Evolutionary conservation across 192 early-diverging fungal genomes (phyloP), one percentile per base, ranked within the genome.

Genomic region (Rhizoclosmatium globosum): DNA sequence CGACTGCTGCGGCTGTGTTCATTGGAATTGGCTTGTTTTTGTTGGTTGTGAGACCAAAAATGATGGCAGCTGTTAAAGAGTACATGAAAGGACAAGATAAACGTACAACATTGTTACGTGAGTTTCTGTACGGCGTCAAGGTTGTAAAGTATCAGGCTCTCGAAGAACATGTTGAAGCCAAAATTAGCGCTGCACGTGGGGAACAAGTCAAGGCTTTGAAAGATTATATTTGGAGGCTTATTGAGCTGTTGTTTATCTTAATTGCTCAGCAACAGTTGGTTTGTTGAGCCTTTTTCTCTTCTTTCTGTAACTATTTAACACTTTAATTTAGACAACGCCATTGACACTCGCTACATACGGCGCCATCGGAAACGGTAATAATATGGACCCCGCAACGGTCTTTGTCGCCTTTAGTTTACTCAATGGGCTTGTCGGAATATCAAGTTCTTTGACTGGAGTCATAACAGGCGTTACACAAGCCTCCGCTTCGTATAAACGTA

Each of bases 371-470:
- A 56, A 76, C 59, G 17, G 15, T n/a, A n/a, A n/a, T n/a, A 7
- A 39, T 9, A 73, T 83, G 47, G n/a, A 1, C 82, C 11, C 91
- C 42, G 83, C 86, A 64, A 77, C 92, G 46, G 89, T 93, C 0
- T 93, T 93, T 76, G 83, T 88, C 2, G 85, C 83, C 42, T 81
- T 92, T 61, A 82, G 87, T 0, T 77, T 91, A 3, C 87, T 92
- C 74, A 81, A 83, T 3, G 83, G 85, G 81, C 80, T 93, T 6
- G 80, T 84, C 21, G 82, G 81, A 38, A 86, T 90, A 3, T 80
- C 91, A 4, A 56, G 47, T 6, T 31, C 60, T 53, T 79, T 91
- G 39, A 82, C 85, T 2, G 84, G 88, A 43, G 85, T 84, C 19
- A 83, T 90, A 31, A 85, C 11, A 57, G 77, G 23, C 50, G 68